Evolutionary conservation across 257 asterid genomes (phyloP), one percentile per base, ranked within the genome.

Genomic region (Gentiana straminea): DNA sequence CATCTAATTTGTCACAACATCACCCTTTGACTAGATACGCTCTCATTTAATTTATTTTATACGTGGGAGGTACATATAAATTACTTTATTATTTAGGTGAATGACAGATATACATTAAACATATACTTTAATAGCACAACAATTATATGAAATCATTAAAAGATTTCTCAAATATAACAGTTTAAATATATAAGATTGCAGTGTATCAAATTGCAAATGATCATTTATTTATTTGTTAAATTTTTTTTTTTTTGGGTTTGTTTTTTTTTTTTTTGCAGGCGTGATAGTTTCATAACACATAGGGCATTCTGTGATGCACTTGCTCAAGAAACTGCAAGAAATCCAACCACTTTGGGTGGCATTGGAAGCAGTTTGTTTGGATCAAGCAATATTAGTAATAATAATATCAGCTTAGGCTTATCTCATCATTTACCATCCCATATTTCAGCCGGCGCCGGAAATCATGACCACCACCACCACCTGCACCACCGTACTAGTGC

Each of bases 281-380:
- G 92, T 5, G 94, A 84, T 51, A 87, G 94, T 54, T 87, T 84
- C 74, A 77, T 87, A 70, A 87, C 96, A 0, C 96, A 87, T 43
- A 66, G 96, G 35, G 96, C 96, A 1, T 87, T 87, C 61, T 87
- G 96, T 57, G 96, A 87, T 58, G 96, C 94, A 4, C 70, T 87
- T 1, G 89, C 94, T 11, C 92, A 87, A 35, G 96, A 87, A 64
- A 78, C 77, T 57, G 92, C 89, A 2, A 72, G 90, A 6, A 80
- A 72, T 54, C 76, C 86, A 41, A 68, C 88, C 3, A 35, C 86
- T 1, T 46, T 86, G 45, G 66, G 60, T 73, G 70, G 74, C 65
- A 74, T 83, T 13, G 83, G 88, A 24, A 68, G 69, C 61, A 81
- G 74, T 59, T 62, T 81, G 10, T 63, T 53, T 52, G 68, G 69